Conservation (phyloP, 441 rosid species). For the Adansonia gregorii region DNA sequence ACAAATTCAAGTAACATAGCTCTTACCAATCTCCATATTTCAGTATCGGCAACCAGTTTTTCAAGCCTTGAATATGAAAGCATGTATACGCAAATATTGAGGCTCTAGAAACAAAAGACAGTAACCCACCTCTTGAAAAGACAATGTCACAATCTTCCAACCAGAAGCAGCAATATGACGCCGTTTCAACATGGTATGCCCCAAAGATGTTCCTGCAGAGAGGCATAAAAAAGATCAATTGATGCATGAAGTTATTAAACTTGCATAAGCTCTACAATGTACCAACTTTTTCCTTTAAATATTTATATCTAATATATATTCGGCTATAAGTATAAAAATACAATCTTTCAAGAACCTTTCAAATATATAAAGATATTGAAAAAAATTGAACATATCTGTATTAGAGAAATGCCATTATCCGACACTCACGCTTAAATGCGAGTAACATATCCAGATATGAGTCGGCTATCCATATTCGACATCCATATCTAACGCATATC, state of each 20-base stretch:
- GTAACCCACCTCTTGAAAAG: conserved; percentile 72
- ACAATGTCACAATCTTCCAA: conserved; percentile 81
- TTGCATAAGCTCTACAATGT: not conserved
- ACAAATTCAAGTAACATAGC: no score
- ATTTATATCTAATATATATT: no score
- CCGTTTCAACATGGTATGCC: conserved; percentile 82
- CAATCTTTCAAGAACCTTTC: no score
- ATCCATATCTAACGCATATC: no score
- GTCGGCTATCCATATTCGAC: no score
- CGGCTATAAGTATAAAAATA: no score
- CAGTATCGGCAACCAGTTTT: not conserved
- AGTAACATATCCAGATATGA: no score
- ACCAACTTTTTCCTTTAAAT: no score
- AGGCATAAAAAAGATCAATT: conserved; percentile 16
- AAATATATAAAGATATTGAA: no score
- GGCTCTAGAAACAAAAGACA: not conserved
- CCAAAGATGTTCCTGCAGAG: conserved; percentile 71
- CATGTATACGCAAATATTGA: not conserved
- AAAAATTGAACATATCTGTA: no score
- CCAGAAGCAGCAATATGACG: conserved; percentile 85
- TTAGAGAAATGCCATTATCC: no score
- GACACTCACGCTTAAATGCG: no score
- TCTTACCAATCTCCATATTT: not conserved
- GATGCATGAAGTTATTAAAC: not conserved
- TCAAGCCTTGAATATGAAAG: conserved; percentile 6